Percentiles rank a stretch among this genome's conserved stretches.
Evolutionary conservation across 1,284 basidiomycete genomes (phyloP).

Genomic region (Ustilago bromivora): DNA sequence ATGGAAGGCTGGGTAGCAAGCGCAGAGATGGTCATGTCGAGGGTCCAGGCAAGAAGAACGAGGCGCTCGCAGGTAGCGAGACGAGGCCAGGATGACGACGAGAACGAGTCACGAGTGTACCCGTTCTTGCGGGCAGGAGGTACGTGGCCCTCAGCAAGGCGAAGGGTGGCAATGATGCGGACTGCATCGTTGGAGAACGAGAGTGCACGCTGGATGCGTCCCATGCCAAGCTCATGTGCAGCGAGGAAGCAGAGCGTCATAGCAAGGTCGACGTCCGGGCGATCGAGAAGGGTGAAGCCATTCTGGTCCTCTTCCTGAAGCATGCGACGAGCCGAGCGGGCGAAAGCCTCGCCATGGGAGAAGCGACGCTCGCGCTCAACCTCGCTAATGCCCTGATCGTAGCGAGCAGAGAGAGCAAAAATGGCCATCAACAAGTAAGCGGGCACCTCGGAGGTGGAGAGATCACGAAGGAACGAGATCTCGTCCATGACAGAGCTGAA

Average conservation of each 20-base stretch:
- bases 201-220: conserved; percentile 67
- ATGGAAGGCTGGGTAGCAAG: conserved; percentile 39
- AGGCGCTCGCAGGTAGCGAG: conserved; percentile 50
- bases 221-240: conserved; percentile 70
- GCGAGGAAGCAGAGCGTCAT: conserved; percentile 70
- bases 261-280: conserved; percentile 69
- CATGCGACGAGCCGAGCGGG: conserved; percentile 51
- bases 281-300: conserved; percentile 52
- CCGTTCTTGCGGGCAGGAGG: conserved; percentile 31
- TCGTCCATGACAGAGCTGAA: conserved; percentile 71
- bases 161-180: conserved; percentile 38
- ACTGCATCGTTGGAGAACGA: conserved; percentile 68
- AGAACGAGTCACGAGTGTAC: conserved; percentile 39
- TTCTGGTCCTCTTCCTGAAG: conserved; percentile 55
- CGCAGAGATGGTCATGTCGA: conserved; percentile 48
- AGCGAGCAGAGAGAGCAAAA: conserved; percentile 71
- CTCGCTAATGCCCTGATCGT: conserved; percentile 62
- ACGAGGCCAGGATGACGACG: conserved; percentile 36
- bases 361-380: conserved; percentile 41
- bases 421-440: conserved; percentile 71
- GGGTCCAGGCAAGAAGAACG: conserved; percentile 44
- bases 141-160: conserved; percentile 40
- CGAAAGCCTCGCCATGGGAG: conserved; percentile 49
- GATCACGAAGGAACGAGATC: conserved; percentile 71
- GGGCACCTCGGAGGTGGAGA: conserved; percentile 70